These are phyloP conservation scores for Amylostereum chailletii DNA, from an alignment of 1,284 basidiomycete genomes.

Conservation along the genomic window DNA sequence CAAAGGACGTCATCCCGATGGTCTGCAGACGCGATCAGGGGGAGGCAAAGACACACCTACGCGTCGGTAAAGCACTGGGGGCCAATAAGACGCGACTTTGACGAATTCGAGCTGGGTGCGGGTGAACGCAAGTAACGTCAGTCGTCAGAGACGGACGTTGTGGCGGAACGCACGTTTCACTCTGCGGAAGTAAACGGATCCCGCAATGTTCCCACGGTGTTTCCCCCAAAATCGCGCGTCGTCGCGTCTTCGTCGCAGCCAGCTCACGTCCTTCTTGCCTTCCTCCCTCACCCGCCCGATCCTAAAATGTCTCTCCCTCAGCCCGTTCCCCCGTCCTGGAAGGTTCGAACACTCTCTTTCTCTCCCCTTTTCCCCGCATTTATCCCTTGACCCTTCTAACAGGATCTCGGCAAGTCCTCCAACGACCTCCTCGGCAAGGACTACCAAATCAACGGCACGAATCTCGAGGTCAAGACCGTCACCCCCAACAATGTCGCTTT, in stretches of 20 bases:
- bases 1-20: no score
- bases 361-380: conserved; percentile 3
- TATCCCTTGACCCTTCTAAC: conserved; percentile 8
- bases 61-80: no score
- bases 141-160: neutral
- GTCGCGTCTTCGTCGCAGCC: conserved; percentile 2
- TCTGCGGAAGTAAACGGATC: no score
- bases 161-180: neutral
- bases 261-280: conserved; percentile 4
- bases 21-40: no score
- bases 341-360: conserved; percentile 40
- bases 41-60: no score
- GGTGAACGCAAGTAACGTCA: no score
- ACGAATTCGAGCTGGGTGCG: no score
- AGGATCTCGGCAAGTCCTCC: conserved; percentile 97
- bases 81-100: no score
- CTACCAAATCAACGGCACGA: conserved; percentile 77
- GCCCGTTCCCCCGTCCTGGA: conserved; percentile 90
- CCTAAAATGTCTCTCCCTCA: conserved; percentile 72
- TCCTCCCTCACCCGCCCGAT: conserved; percentile 18
- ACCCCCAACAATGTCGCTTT: conserved; percentile 86
- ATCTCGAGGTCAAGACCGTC: conserved; percentile 91
- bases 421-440: conserved; percentile 93
- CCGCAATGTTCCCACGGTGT: conserved; percentile 3
- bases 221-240: conserved; percentile 4